Evolutionary conservation across 768 basidiomycete genomes (phyloP), one percentile per base, ranked within the genome.

Genomic region (Lentinula edodes): DNA sequence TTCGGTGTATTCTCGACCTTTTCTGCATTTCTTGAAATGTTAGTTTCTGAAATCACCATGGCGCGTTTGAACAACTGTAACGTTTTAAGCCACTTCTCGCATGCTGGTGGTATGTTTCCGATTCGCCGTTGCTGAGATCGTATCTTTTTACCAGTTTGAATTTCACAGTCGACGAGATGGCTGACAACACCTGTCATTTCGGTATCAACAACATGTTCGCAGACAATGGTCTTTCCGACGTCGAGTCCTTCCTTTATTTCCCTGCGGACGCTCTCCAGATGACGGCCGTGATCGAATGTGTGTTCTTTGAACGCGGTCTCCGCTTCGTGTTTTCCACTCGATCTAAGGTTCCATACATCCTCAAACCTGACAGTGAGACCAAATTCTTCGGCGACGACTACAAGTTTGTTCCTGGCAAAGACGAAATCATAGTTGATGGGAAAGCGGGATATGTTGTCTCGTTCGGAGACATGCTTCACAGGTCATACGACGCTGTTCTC

Each of bases 11-110:
- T 92, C 77, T 91, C 91, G 28, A 94, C 93, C 4, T 95, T 95
- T 76, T 90, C 89, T 53, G 92, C 93, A 3, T 95, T 95, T 81
- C 79, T 93, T 61, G 93, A 95, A 81, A 94, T 94, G 93, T 79
- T 90, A 53, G 73, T 95, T 58, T 93, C 91, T 5, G 93, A 95
- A 72, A 76, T 93, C 56, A 94, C 93, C 10, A 95, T 94, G 93
- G 93, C 93, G n/a, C 84, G 93, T 58, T 73, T 95, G 71, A 95
- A 95, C 73, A 81, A 89, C 66, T 90, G 90, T 78, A 95, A 94
- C 69, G 87, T 94, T 8, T 82, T 95, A 23, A 88, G 81, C 68
- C 93, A 95, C 75, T 95, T 93, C 77, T 93, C 91, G 23, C 93
- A 95, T 74, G 88, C 91, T 23, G 93, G 92, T 64, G 86, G 87